Evolutionary conservation across 2,329 filamentous ascomycete species (phyloP).

Genomic region (Salinomyces thailandicus): DNA sequence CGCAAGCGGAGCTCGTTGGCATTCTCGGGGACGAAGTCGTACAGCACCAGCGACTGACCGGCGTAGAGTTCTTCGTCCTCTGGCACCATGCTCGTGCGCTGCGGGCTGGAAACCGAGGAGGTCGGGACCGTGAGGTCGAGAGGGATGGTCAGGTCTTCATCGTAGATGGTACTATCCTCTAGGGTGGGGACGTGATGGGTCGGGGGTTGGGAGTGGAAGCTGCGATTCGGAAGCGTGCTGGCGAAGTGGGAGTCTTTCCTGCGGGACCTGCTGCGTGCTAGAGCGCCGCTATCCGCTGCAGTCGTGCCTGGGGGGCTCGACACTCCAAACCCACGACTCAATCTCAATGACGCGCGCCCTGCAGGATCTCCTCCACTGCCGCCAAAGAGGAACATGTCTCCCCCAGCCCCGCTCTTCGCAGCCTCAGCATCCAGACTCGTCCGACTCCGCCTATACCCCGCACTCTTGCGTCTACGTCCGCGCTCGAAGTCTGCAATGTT

Average conservation of each 20-base stretch:
- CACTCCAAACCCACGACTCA: constrained; percentile 18
- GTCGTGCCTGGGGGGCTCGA: not conserved
- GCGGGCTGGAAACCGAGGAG: constrained; percentile 10
- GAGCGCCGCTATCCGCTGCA: constrained; percentile 27
- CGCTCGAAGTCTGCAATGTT: constrained; percentile 75
- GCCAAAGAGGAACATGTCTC: constrained; percentile 31
- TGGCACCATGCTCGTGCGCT: constrained; percentile 36
- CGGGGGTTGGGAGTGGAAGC: constrained; percentile 9
- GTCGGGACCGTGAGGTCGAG: constrained; percentile 18
- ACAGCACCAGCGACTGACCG: constrained; percentile 87
- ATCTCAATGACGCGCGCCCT: constrained; percentile 20
- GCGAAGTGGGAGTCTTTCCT: constrained; percentile 46
- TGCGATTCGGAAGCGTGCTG: constrained; percentile 20
- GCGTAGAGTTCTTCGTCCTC: constrained; percentile 91
- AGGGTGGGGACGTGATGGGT: not conserved
- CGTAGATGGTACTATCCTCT: not conserved
- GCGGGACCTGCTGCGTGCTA: too few relatives aligned
- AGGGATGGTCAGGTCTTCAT: constrained; percentile 12
- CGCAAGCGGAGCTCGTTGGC: constrained; percentile 88
- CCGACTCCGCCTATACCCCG: constrained; percentile 43
- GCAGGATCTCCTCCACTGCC: constrained; percentile 18
- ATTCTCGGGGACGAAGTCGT: constrained; percentile 90
- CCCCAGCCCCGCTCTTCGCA: constrained; percentile 34
- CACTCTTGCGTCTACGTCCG: constrained; percentile 30
- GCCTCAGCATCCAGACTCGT: constrained; percentile 5